Evolutionary conservation across 176 grass and related monocot genomes (phyloP).

Genomic region (Triticum dicoccoides): DNA sequence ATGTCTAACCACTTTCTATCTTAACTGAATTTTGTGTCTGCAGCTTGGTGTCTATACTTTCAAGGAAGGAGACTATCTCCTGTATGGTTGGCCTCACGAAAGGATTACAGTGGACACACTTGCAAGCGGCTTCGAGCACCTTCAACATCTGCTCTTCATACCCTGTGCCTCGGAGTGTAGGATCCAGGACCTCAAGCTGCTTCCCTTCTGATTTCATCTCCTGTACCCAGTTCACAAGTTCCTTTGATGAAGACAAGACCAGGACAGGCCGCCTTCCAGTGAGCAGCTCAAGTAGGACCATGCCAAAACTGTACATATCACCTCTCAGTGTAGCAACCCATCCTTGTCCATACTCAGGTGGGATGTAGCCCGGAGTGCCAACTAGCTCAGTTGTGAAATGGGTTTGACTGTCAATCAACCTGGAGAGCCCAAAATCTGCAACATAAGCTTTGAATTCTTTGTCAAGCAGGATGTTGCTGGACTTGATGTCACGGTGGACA

Average conservation of each 20-base stretch:
- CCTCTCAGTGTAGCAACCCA: conserved; percentile 70
- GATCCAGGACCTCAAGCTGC: conserved; percentile 50
- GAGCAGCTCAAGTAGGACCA: conserved; percentile 75
- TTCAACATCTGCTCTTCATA: conserved; percentile 61
- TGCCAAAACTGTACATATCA: conserved; percentile 81
- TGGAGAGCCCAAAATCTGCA: conserved; percentile 75
- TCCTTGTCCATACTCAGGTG: conserved; percentile 72
- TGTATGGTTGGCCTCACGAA: conserved; percentile 47
- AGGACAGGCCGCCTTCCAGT: conserved; percentile 57
- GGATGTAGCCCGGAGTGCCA: conserved; percentile 77
- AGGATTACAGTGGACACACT: conserved; percentile 42
- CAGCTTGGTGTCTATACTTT: conserved; percentile 21
- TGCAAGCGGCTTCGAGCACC: conserved; percentile 55
- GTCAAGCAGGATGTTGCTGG: conserved; percentile 73
- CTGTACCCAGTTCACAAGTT: conserved; percentile 52
- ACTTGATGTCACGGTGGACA: conserved; percentile 89
- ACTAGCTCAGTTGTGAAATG: conserved; percentile 80
- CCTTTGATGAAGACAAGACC: conserved; percentile 36
- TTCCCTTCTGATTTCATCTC: conserved; percentile 48
- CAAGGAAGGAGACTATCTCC: conserved; percentile 43
- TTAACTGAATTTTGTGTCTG: conserved; percentile 13
- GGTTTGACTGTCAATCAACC: conserved; percentile 62
- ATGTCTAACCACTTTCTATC: not conserved
- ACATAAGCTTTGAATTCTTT: conserved; percentile 59
- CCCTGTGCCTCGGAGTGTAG: conserved; percentile 29